Evolutionary conservation across 768 basidiomycete genomes (phyloP).

Genomic region (Chlorophyllum brunneum): DNA sequence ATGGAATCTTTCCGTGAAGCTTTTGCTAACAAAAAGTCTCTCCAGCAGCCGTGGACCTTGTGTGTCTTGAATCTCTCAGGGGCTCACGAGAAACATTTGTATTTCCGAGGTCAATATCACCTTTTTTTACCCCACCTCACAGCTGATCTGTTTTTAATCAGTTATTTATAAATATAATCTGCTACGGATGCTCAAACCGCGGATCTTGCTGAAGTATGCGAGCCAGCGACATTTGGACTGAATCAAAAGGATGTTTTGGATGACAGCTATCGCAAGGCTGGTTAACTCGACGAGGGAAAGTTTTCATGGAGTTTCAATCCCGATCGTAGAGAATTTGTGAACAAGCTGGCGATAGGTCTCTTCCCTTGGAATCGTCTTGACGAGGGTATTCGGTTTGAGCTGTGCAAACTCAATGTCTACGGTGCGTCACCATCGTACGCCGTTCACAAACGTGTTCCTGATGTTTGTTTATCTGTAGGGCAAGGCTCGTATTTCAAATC

Average conservation of each 20-base stretch:
- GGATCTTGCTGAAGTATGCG: constrained; percentile 29
- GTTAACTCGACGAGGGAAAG: constrained; percentile 34
- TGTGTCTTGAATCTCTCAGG: too few species aligned
- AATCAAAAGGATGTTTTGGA: constrained; percentile 35
- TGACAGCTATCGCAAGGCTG: constrained; percentile 41
- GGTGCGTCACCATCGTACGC: constrained; percentile 21
- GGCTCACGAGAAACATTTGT: too few species aligned
- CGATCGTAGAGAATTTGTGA: constrained; percentile 18
- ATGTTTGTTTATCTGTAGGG: constrained; percentile 9
- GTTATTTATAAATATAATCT: too few species aligned
- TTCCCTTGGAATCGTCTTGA: constrained; percentile 18
- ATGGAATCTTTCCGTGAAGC: too few species aligned
- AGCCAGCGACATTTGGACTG: constrained; percentile 37
- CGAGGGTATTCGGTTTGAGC: constrained; percentile 24
- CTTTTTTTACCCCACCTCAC: too few species aligned
- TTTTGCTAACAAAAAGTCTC: too few species aligned
- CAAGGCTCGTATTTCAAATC: constrained; percentile 40
- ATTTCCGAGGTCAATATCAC: too few species aligned
- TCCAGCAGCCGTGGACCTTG: too few species aligned
- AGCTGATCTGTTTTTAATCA: too few species aligned
- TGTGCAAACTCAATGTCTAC: constrained; percentile 46
- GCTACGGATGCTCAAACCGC: too few species aligned
- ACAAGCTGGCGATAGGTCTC: constrained; percentile 18
- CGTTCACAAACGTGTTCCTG: neutral
- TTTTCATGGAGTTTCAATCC: constrained; percentile 33